Base-by-base conservation (phyloP, 2,329 filamentous ascomycete species). In the Cordyceps pruinosa region DNA sequence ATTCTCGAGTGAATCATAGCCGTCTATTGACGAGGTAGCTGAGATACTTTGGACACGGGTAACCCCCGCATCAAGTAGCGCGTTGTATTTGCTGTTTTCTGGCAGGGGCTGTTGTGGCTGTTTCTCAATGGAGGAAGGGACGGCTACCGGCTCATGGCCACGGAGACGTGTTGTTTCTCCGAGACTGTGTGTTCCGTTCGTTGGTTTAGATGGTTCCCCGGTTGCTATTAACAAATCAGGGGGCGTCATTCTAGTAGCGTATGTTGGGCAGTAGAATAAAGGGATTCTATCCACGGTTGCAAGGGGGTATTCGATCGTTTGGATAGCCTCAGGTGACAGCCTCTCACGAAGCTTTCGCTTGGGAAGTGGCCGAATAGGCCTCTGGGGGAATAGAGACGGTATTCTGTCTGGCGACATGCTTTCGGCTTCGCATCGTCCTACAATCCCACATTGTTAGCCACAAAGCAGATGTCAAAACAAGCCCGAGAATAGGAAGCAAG, bases 1-100 rank as follows among this genome's bases (percentile, higher is more conserved):
- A 66, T 97, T 97, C 72, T 99, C 94, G 66, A 97, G 96, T 7
- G 90, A 94, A 71, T 99, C 94, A 70, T 97, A 97, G 15, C 92
- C 91, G 69, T 97, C 93, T 12, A 83, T 76, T 3, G 87, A 88
- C 5, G 86, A 87, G 6, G 83, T 80, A 25, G 86, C 85, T 13
- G 89, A 90, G 44, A 80, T 83, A 76, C 41, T 26, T 44, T 34
- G n/a, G 30, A 21, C 25, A 2, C 8, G n/a, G 19, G 1, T 21
- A 9, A 21, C 15, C 21, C 30, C 37, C 17, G 15, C 3, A 19
- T 44, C 54, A 15, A 21, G 19, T 28, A 19, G 17, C 7, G 15
- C n/a, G 15, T n/a, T 12, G n/a, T n/a, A 15, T 26, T 25, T 53
- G 28, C 5, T 21, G 10, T 28, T 13, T 9, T 28, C 21, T n/a